Conservation (phyloP, 768 basidiomycete species). For the Psilocybe sp. region DNA sequence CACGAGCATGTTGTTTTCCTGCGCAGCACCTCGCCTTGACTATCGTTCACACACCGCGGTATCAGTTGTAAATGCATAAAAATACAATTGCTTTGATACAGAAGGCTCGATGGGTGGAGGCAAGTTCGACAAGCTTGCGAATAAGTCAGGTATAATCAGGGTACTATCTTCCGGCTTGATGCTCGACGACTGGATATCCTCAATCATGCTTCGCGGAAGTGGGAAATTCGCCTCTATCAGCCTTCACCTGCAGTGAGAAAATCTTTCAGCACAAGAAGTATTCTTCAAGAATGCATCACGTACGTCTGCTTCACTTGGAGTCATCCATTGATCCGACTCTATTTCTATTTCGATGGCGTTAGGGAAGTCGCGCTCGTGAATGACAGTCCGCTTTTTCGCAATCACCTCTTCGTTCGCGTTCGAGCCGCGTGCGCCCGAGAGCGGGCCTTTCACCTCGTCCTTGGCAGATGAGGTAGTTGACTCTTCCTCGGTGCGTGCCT, state of each 20-base stretch:
- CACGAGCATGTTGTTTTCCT: no score
- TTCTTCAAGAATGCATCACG: conserved; percentile 4
- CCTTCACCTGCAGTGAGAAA: conserved; percentile 22
- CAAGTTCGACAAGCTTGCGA: no score
- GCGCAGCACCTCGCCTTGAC: no score
- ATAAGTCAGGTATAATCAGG: no score
- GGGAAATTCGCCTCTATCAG: conserved; percentile 14
- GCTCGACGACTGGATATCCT: no score
- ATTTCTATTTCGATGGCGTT: conserved; percentile 9
- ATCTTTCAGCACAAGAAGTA: background rate
- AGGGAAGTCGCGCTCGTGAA: conserved; percentile 12
- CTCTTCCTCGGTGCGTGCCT: conserved; percentile 34
- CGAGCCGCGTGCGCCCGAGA: conserved; percentile 22
- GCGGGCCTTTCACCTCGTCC: conserved; percentile 46
- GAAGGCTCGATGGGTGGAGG: no score
- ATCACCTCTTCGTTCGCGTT: conserved; percentile 25
- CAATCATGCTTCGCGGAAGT: no score
- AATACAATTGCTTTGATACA: no score
- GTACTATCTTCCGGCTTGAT: no score
- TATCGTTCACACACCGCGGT: no score
- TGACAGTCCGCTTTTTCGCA: conserved; percentile 17
- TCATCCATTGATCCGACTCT: conserved; percentile 17
- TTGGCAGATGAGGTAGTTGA: conserved; percentile 32
- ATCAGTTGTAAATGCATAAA: no score
- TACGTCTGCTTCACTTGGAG: conserved; percentile 30